Evolutionary conservation across 192 early-diverging fungal species (phyloP), one percentile per base, ranked within the genome.

Genomic region (Neocallimastix lanati): DNA sequence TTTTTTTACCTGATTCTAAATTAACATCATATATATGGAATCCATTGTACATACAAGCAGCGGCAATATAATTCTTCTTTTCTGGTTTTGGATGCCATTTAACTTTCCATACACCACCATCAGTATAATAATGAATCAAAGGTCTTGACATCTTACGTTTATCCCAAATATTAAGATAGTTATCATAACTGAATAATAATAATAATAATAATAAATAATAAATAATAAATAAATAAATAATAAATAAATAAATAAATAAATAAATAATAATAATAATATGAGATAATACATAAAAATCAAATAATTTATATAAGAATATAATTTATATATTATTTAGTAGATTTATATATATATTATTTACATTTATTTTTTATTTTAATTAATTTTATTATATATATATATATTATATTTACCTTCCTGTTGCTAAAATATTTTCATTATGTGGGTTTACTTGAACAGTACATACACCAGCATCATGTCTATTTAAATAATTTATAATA

Each of bases 41-140:
- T 27, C 97, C 97, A 78, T 90, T 90, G 83, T 98, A 93, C 97
- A 99, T 99, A 29, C 90, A 92, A 12, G 93, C 96, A 14, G 94
- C 91, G 21, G 96, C 81, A 33, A 99, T 82, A 25, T 80, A 77
- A 33, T 86, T 82, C 2, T 87, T 82, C 13, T 87, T 83, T 0
- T 28, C 14, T 9, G 84, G 13, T 50, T 50, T 86, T 1, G 97
- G 97, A 81, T 98, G 95, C 95, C 96, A 99, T 85, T 94, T 94
- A 38, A 99, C 82, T 28, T 96, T 85, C 97, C 97, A 99, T 14
- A 96, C 93, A 14, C 96, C 96, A 12, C 96, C 95, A 29, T 91
- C 94, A 25, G 92, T 90, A 30, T 87, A 88, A 67, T 88, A 82
- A 28, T 93, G 92, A 1, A 84, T 80, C 76, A 95, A 28, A 5